A percentile compares a stretch with the other conserved stretches of the same genome.
Conservation (phyloP, 225 moss, liverwort and hornwort species). For the Climacium dendroides region DNA sequence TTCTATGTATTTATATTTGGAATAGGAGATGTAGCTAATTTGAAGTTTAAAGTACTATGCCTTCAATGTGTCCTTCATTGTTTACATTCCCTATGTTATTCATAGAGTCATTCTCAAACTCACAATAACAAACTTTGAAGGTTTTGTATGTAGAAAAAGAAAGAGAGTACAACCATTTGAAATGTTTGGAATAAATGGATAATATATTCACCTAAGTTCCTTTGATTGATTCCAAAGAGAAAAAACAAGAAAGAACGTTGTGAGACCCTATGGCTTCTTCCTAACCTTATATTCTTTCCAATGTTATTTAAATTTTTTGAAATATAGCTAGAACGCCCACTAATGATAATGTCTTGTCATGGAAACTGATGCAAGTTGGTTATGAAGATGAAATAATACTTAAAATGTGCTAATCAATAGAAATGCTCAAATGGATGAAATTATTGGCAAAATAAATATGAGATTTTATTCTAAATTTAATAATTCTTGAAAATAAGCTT, state of each 20-base stretch:
- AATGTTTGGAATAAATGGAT: not conserved
- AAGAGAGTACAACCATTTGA: not conserved
- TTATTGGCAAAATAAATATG: no score
- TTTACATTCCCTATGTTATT: not conserved
- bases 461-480: not conserved
- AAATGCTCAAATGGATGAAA: not conserved
- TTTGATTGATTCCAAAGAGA: accelerated
- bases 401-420: not conserved
- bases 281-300: accelerated
- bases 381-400: not conserved
- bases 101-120: accelerated
- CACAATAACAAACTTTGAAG: accelerated
- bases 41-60: no score
- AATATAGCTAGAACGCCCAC: not conserved
- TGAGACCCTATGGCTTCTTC: accelerated
- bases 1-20: no score
- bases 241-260: accelerated
- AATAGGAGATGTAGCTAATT: no score
- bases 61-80: not conserved
- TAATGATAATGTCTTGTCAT: not conserved
- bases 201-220: not conserved
- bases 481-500: not conserved
- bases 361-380: not conserved
- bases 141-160: not conserved
- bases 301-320: not conserved